Evolutionary conservation across 495 filamentous ascomycete species (phyloP).

Genomic region (Aspergillus cavernicola): DNA sequence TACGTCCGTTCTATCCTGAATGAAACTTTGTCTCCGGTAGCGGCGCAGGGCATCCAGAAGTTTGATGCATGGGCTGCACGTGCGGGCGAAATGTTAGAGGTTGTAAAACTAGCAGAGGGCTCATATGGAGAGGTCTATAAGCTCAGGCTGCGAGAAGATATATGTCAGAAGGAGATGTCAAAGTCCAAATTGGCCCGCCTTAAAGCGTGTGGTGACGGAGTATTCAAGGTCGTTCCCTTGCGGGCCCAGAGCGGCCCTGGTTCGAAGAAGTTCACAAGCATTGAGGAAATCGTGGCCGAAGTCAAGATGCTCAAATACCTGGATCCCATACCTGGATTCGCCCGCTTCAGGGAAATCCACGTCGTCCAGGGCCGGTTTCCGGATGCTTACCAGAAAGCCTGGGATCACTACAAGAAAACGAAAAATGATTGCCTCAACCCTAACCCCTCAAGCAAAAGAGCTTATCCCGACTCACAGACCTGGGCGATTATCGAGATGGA

Average conservation of each 20-base stretch:
- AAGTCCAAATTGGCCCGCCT: slow-evolving; percentile 40
- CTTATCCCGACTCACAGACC: slow-evolving; percentile 62
- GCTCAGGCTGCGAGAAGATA: slow-evolving; percentile 37
- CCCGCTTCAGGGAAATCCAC: slow-evolving; percentile 77
- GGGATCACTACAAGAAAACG: slow-evolving; percentile 57
- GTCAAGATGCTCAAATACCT: slow-evolving; percentile 72
- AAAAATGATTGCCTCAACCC: slow-evolving; percentile 59
- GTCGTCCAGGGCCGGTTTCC: slow-evolving; percentile 69
- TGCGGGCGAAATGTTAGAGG: slow-evolving; percentile 38
- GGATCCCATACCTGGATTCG: slow-evolving; percentile 80
- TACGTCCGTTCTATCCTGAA: slow-evolving; percentile 40
- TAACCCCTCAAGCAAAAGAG: slow-evolving; percentile 55
- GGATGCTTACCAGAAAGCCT: slow-evolving; percentile 59
- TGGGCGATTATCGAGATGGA: slow-evolving; percentile 86
- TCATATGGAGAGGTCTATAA: slow-evolving; percentile 53
- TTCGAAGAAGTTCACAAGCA: slow-evolving; percentile 45
- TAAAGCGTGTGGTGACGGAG: slow-evolving; percentile 38
- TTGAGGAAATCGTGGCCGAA: slow-evolving; percentile 60
- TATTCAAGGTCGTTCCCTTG: slow-evolving; percentile 51
- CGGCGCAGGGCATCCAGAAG: slow-evolving; percentile 38
- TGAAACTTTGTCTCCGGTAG: slow-evolving; percentile 35
- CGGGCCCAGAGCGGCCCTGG: slow-evolving; percentile 41
- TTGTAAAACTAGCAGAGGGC: slow-evolving; percentile 49
- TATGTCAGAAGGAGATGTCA: slow-evolving; percentile 35
- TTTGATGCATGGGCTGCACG: slow-evolving; percentile 42